These are phyloP conservation scores for Knoxia roxburghii DNA, from an alignment of 257 asterid species.

Conservation along the genomic window DNA sequence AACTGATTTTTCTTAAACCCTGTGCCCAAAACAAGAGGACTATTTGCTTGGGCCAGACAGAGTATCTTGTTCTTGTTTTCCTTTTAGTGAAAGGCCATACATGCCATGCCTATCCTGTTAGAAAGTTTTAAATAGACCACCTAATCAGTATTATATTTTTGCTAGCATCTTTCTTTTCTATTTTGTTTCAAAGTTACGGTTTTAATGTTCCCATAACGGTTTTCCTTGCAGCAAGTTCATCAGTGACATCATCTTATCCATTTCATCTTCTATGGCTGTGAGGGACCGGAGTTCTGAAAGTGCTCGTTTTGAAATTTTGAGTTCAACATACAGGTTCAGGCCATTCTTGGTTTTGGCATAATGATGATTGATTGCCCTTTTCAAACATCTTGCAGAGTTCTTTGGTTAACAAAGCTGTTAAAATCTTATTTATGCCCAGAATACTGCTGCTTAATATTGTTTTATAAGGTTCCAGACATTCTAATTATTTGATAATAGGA, in stretches of 20 bases:
- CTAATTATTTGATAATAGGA: background rate
- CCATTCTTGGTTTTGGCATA: conserved; percentile 15
- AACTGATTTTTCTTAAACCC: no score
- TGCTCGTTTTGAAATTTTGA: conserved; percentile 91
- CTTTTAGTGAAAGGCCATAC: background rate
- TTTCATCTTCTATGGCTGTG: conserved; percentile 76
- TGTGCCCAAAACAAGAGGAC: no score
- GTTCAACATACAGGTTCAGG: conserved; percentile 72
- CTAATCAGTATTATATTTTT: background rate
- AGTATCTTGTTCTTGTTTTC: no score
- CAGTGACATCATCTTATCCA: conserved; percentile 78
- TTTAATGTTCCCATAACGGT: conserved; percentile 13
- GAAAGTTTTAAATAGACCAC: background rate
- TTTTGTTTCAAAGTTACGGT: background rate
- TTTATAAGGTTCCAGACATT: background rate
- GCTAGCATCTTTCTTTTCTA: background rate
- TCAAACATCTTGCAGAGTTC: no score
- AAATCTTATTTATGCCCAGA: background rate
- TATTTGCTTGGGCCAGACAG: no score
- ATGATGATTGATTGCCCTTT: background rate
- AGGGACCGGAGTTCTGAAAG: conserved; percentile 86
- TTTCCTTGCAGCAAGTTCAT: conserved; percentile 65
- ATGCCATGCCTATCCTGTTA: background rate
- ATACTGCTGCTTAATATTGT: background rate
- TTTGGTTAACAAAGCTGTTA: no score